Percentiles rank a stretch among this genome's conserved stretches.
Evolutionary conservation across 148 eudicot genomes (phyloP).

Genomic region (Rhododendron vialii): DNA sequence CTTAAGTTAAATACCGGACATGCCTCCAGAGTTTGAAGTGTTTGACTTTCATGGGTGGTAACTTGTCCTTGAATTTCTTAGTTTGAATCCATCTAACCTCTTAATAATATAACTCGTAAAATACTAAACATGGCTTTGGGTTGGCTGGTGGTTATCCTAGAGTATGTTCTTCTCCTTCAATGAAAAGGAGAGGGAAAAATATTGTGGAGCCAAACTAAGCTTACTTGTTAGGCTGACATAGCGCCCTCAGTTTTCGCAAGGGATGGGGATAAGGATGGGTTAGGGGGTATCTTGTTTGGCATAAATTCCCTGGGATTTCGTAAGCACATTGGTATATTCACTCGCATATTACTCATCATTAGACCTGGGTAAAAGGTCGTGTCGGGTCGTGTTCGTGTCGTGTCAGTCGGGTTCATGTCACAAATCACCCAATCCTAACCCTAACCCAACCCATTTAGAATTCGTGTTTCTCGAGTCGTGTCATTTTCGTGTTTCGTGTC

Average conservation of each 20-base stretch:
- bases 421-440: no score
- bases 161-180: neutral
- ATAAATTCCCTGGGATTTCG: slow-evolving; percentile 6
- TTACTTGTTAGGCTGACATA: neutral
- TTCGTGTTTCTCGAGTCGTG: no score
- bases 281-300: neutral
- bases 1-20: no score
- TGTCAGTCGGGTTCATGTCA: no score
- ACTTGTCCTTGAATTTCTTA: no score
- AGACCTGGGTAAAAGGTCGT: no score
- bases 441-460: no score
- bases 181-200: neutral
- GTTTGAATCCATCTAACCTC: neutral
- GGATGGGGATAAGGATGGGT: neutral
- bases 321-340: slow-evolving; percentile 44
- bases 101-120: no score
- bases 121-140: neutral
- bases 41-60: no score
- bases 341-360: slow-evolving; percentile 25
- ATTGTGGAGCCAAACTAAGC: neutral
- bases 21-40: no score
- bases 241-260: neutral
- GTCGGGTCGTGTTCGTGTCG: no score
- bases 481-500: no score
- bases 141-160: neutral